Evolutionary conservation across 768 basidiomycete genomes (phyloP), one percentile per base, ranked within the genome.

Genomic region (Hypholoma sublateritium): DNA sequence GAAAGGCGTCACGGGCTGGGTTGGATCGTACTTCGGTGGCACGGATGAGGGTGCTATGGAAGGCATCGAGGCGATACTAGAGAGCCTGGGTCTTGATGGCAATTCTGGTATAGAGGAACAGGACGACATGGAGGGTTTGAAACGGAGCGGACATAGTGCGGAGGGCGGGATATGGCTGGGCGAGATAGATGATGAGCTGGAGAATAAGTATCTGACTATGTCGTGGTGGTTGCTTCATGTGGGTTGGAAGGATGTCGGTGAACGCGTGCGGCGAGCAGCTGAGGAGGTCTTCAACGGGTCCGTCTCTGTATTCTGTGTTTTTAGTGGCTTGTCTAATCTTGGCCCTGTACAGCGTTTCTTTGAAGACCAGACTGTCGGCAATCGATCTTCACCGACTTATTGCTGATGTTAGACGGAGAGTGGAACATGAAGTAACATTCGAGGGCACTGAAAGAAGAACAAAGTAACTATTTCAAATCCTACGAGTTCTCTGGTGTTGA

Each of bases 221-320:
- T 91, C 87, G 37, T 98, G 94, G 93, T 96, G 94, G 93, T 76
- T 96, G 9, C 65, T 96, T 54, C 87, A 97, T 66, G 88, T 93
- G 3, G 94, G 95, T 0, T 96, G 95, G 94, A 90, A 88, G 62
- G 87, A 88, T 56, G 80, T 98, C 0, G 85, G 83, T 0, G 84
- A 85, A 60, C 76, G 91, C 37, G 89, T 95, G 0, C 73, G 86
- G 62, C 72, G 80, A 34, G 88, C 83, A 0, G 92, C 95, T 0
- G 87, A 92, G 64, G 87, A 88, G 56, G 91, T 91, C 0, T 91
- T 97, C 56, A 87, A 91, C 52, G 84, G 84, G 95, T 95, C 58
- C 61, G 90, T 74, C 1, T 9, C 5, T 32, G 32, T 35, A 11
- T 57, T 53, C 28, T 7, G 28, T 43, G 36, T 19, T 11, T 57